A percentile compares a stretch with the other conserved stretches of the same genome.
phyloP scores from a whole-genome alignment of 2,329 filamentous ascomycete species.

The Trichoderma sp. region DNA sequence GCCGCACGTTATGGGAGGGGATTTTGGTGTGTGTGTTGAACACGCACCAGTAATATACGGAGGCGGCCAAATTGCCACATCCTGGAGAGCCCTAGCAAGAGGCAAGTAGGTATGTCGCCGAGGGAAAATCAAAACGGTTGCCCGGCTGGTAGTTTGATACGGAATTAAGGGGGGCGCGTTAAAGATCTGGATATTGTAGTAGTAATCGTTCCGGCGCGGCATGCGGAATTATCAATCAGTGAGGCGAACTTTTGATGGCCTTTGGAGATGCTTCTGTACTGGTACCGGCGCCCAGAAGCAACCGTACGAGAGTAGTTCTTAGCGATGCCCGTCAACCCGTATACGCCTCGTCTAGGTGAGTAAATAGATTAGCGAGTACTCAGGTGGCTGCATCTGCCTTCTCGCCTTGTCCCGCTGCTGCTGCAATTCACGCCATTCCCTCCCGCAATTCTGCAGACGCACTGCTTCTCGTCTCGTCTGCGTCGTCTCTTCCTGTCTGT shows the following conservation, averaged over 20 bases:
- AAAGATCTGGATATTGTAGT: neutral
- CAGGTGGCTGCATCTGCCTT: neutral
- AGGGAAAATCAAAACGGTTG: slow-evolving; percentile 8
- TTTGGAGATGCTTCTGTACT: neutral
- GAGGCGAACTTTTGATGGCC: neutral
- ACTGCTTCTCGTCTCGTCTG: neutral
- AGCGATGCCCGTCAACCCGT: neutral
- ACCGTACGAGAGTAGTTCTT: neutral
- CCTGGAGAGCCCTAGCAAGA: neutral
- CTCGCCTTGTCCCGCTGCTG: neutral
- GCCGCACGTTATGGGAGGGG: slow-evolving; percentile 22
- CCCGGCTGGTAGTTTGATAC: neutral
- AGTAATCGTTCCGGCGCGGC: neutral
- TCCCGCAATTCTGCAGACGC: neutral
- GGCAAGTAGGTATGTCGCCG: neutral
- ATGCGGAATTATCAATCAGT: neutral
- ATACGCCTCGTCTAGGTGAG: neutral
- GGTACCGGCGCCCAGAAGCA: neutral
- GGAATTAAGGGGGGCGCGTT: neutral
- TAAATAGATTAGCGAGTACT: slow-evolving; percentile 6
- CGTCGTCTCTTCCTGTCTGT: neutral
- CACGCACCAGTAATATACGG: slow-evolving; percentile 27
- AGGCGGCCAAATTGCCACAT: slow-evolving; percentile 22
- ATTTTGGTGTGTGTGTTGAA: slow-evolving; percentile 15
- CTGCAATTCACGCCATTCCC: neutral